Percentiles rank a stretch among this genome's conserved stretches.
Evolutionary conservation across 1,139 yeast species (phyloP).

Genomic region (Lodderomyces theae): DNA sequence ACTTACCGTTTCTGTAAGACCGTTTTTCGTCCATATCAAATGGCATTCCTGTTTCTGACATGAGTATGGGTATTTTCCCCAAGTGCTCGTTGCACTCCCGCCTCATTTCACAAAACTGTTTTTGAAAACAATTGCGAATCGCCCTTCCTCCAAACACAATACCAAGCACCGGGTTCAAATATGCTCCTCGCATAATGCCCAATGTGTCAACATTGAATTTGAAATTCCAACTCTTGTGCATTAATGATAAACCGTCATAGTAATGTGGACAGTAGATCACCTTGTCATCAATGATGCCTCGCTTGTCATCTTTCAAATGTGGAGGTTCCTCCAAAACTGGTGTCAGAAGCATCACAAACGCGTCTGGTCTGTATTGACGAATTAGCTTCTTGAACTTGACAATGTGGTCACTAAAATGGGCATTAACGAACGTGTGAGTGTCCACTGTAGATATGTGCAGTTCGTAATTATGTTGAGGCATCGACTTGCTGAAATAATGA

Average conservation of each 20-base stretch:
- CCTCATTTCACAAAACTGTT: slow-evolving; percentile 63
- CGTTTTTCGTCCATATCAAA: slow-evolving; percentile 83
- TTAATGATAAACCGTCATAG: slow-evolving; percentile 88
- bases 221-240: slow-evolving; percentile 83
- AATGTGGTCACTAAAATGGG: slow-evolving; percentile 61
- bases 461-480: slow-evolving; percentile 14
- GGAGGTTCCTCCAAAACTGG: slow-evolving; percentile 87
- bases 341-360: slow-evolving; percentile 70
- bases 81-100: slow-evolving; percentile 57
- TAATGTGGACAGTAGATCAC: slow-evolving; percentile 84
- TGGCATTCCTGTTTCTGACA: slow-evolving; percentile 97
- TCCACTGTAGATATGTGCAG: slow-evolving; percentile 29
- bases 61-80: slow-evolving; percentile 68
- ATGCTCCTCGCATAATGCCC: slow-evolving; percentile 81
- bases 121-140: slow-evolving; percentile 67
- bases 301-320: slow-evolving; percentile 46
- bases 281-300: slow-evolving; percentile 53
- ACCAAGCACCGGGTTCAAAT: slow-evolving; percentile 73
- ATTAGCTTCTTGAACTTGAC: slow-evolving; percentile 45
- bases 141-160: slow-evolving; percentile 76
- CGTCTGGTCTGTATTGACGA: slow-evolving; percentile 43
- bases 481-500: slow-evolving; percentile 30
- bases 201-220: slow-evolving; percentile 81
- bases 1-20: slow-evolving; percentile 65
- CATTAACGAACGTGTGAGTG: slow-evolving; percentile 59